Percentiles rank a stretch among this genome's conserved stretches.
These are phyloP conservation scores for Corylus heterophylla DNA, from an alignment of 306 rosid species.

Conservation along the genomic window DNA sequence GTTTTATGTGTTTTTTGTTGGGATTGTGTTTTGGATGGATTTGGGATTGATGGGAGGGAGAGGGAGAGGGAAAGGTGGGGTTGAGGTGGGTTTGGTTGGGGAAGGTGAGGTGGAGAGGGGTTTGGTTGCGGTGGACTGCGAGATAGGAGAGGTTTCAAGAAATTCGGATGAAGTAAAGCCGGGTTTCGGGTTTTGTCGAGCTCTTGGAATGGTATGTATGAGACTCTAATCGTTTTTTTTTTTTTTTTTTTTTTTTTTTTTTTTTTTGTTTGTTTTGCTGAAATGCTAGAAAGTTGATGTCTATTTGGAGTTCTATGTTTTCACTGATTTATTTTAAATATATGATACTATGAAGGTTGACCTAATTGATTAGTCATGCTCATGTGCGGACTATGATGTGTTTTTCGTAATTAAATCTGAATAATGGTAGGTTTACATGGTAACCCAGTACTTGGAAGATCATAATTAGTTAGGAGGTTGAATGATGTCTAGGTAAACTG, in stretches of 20 bases:
- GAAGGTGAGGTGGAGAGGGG: conserved; percentile 48
- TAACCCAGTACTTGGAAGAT: neutral
- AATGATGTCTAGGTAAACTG: neutral
- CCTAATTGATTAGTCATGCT: neutral
- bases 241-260: too few species aligned
- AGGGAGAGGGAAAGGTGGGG: conserved; percentile 24
- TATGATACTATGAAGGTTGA: neutral
- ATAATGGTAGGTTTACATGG: neutral
- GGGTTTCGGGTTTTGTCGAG: conserved; percentile 37
- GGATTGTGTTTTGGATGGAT: conserved; percentile 92
- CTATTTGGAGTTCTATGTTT: neutral
- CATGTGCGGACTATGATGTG: neutral
- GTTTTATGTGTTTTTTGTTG: conserved; percentile 81
- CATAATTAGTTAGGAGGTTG: neutral
- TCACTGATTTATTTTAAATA: neutral
- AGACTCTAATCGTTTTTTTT: neutral
- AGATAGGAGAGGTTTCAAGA: conserved; percentile 26
- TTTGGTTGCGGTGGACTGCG: conserved; percentile 21
- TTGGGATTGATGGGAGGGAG: conserved; percentile 45
- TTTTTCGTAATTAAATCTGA: neutral
- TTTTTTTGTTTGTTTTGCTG: neutral
- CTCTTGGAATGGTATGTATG: conserved; percentile 55
- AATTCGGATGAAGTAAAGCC: conserved; percentile 34
- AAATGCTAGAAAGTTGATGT: neutral
- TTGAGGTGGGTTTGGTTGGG: conserved; percentile 24